Percentiles rank a stretch among this genome's conserved stretches.
Evolutionary conservation across 2,329 filamentous ascomycete genomes (phyloP).

Genomic region (Fusarium sp.): DNA sequence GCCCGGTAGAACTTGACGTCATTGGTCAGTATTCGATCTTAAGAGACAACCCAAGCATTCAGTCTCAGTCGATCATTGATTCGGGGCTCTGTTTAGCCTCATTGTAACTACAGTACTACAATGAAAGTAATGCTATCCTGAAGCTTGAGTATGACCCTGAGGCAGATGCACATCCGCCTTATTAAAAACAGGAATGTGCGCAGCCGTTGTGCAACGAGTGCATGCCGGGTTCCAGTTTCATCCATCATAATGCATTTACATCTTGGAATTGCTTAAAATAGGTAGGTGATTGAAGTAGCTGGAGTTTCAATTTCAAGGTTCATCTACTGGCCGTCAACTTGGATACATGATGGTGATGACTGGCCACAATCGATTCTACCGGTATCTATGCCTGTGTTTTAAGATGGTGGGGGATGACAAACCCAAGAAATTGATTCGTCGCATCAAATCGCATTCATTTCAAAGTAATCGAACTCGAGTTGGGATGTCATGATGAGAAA

Average conservation of each 20-base stretch:
- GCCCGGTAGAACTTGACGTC: constrained; percentile 23
- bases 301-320: background rate
- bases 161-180: background rate
- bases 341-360: background rate
- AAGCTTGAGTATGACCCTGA: background rate
- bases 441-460: constrained; percentile 1
- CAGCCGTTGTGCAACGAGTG: constrained; percentile 1
- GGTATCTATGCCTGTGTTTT: background rate
- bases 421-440: constrained; percentile 36
- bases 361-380: background rate
- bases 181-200: background rate
- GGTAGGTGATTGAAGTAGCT: background rate
- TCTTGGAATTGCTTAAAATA: background rate
- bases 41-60: background rate
- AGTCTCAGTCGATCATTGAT: background rate
- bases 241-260: background rate
- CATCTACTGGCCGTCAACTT: background rate
- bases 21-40: background rate
- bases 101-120: background rate
- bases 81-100: background rate
- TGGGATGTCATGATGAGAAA: constrained; percentile 6
- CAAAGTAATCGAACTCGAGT: background rate
- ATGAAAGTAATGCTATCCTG: background rate
- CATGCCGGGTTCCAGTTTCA: background rate
- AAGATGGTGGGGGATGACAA: constrained; percentile 36